Conservation (phyloP, 257 asterid genomes). For the Solanum medicagineum region DNA sequence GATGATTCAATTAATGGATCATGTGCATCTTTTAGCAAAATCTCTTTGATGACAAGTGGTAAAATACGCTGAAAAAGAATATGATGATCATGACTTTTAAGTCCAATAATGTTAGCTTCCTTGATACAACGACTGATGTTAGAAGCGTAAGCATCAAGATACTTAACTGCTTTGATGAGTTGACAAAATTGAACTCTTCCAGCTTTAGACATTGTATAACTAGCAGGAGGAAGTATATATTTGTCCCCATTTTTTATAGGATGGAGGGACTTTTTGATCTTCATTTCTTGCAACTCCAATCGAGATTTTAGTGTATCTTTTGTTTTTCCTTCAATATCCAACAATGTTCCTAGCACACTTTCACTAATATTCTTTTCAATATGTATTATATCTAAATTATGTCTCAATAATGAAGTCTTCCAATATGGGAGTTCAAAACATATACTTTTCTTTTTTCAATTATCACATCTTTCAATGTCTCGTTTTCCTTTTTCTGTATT, state of each 20-base stretch:
- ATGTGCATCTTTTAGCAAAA: background rate
- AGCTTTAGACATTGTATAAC: background rate
- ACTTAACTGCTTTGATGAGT: background rate
- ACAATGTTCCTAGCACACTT: background rate
- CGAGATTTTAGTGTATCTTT: background rate
- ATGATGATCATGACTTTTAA: background rate
- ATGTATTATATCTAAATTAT: background rate
- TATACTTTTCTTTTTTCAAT: background rate
- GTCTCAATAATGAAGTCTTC: background rate
- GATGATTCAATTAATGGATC: background rate
- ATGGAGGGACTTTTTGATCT: background rate
- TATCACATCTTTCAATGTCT: background rate
- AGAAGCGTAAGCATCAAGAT: background rate
- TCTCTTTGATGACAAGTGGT: background rate
- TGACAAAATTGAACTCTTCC: background rate
- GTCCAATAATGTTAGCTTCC: background rate
- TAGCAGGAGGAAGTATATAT: background rate
- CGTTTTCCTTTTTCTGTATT: too few species aligned
- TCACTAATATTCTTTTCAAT: conserved; percentile 3
- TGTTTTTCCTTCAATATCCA: background rate
- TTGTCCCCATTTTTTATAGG: background rate
- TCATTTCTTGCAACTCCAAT: background rate
- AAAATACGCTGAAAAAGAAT: background rate
- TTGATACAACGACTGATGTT: background rate
- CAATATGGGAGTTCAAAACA: background rate